A percentile compares a stretch with the other conserved stretches of the same genome.
These are phyloP conservation scores for Mycosarcoma maydis DNA, from an alignment of 1,284 basidiomycete genomes.

Conservation along the genomic window DNA sequence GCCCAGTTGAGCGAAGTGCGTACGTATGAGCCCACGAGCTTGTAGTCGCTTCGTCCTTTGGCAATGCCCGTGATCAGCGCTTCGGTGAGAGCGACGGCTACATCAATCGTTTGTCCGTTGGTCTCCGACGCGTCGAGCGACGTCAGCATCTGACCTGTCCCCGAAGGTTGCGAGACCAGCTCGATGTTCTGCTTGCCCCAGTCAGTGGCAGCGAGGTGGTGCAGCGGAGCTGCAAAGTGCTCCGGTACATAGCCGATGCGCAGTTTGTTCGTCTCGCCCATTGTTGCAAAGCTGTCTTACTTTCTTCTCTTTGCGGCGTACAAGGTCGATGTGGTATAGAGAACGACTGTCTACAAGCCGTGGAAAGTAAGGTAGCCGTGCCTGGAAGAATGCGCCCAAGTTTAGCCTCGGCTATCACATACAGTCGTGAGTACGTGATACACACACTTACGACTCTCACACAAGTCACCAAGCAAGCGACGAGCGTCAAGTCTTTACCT, in stretches of 20 bases:
- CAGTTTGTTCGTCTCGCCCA: conserved; percentile 25
- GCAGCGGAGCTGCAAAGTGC: conserved; percentile 61
- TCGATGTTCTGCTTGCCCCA: conserved; percentile 59
- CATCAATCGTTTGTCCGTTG: conserved; percentile 59
- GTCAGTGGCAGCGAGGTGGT: conserved; percentile 50
- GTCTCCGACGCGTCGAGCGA: conserved; percentile 44
- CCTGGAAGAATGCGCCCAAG: too few species aligned
- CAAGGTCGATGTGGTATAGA: too few species aligned
- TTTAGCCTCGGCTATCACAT: too few species aligned
- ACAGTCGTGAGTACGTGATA: too few species aligned
- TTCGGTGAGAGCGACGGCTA: conserved; percentile 85
- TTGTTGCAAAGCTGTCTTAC: background rate
- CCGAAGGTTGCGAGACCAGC: conserved; percentile 57
- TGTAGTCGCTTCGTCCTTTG: conserved; percentile 81
- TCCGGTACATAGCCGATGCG: conserved; percentile 63
- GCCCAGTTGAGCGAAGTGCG: conserved; percentile 71
- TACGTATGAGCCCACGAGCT: conserved; percentile 92
- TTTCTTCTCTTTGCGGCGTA: too few species aligned
- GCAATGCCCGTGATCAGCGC: conserved; percentile 91
- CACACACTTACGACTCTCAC: too few species aligned
- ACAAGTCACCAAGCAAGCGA: too few species aligned
- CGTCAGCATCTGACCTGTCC: conserved; percentile 65
- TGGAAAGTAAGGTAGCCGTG: too few species aligned
- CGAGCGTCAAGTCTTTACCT: too few species aligned
- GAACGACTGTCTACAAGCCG: too few species aligned